Conservation (phyloP, 805 yeast genomes). For the Schwanniomyces sp. region DNA sequence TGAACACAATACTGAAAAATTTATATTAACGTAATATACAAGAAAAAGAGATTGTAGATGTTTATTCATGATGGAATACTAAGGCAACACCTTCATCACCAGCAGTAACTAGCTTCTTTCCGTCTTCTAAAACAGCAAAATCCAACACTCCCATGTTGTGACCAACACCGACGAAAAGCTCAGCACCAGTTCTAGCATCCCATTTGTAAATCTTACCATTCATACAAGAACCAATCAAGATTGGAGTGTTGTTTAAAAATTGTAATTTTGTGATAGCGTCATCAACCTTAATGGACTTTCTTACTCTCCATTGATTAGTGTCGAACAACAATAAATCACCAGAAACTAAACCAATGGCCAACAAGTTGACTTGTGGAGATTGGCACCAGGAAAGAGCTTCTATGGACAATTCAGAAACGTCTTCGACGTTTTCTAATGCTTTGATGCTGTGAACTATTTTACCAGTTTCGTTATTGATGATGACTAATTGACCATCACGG, state of each 20-base stretch:
- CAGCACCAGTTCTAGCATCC: slow-evolving; percentile 86
- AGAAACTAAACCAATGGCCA: slow-evolving; percentile 88
- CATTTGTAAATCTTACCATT: slow-evolving; percentile 84
- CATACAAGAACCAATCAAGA: slow-evolving; percentile 71
- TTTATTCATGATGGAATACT: slow-evolving; percentile 44
- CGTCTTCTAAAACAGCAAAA: slow-evolving; percentile 67
- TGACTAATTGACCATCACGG: slow-evolving; percentile 80
- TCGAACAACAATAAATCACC: slow-evolving; percentile 87
- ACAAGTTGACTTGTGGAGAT: slow-evolving; percentile 48
- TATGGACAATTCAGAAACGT: slow-evolving; percentile 42
- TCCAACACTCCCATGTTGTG: slow-evolving; percentile 94
- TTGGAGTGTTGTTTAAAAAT: slow-evolving; percentile 60
- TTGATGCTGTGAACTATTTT: slow-evolving; percentile 63
- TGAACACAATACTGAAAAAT: background rate
- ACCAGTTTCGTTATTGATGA: slow-evolving; percentile 78
- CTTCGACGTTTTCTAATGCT: slow-evolving; percentile 56
- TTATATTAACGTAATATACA: slow-evolving; percentile 1
- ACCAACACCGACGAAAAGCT: slow-evolving; percentile 78
- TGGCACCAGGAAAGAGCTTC: slow-evolving; percentile 76
- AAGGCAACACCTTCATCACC: slow-evolving; percentile 96
- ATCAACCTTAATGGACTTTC: slow-evolving; percentile 66
- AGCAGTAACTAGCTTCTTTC: slow-evolving; percentile 77
- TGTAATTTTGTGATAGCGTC: slow-evolving; percentile 83
- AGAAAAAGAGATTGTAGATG: background rate
- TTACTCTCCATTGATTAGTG: slow-evolving; percentile 79